Conservation (phyloP, 1,139 yeast species). For the Taphrina deformans region DNA sequence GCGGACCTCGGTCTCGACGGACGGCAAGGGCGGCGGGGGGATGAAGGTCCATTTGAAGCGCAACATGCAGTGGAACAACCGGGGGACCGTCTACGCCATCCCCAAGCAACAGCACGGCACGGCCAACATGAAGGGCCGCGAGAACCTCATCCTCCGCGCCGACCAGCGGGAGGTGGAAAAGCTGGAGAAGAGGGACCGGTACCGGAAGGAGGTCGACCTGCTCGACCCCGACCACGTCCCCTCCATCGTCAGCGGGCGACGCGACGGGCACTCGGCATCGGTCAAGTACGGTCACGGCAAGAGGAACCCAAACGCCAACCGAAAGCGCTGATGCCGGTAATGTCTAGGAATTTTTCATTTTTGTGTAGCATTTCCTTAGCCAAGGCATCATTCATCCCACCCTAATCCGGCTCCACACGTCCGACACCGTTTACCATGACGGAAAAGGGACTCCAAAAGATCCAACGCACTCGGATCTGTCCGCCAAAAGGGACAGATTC, state of each 20-base stretch:
- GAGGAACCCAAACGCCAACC: conserved; percentile 20
- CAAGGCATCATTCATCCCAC: background rate
- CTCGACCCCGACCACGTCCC: conserved; percentile 36
- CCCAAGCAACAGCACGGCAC: conserved; percentile 49
- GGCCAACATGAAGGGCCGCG: conserved; percentile 35
- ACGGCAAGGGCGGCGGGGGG: conserved; percentile 62
- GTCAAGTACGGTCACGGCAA: conserved; percentile 32
- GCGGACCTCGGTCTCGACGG: conserved; percentile 82
- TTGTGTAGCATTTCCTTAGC: background rate
- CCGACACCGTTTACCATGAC: background rate
- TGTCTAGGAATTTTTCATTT: background rate
- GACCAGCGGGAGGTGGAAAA: conserved; percentile 92
- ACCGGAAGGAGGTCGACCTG: conserved; percentile 32
- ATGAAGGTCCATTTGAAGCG: conserved; percentile 86
- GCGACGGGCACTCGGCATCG: conserved; percentile 2
- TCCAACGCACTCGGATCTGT: too few species aligned
- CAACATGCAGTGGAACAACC: conserved; percentile 89
- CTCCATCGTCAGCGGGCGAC: conserved; percentile 34
- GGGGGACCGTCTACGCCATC: conserved; percentile 78
- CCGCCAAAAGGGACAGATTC: too few species aligned
- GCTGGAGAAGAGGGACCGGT: conserved; percentile 48
- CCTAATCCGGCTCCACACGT: background rate
- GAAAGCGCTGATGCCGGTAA: conserved; percentile 17
- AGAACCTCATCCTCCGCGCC: conserved; percentile 51
- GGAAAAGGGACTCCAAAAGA: background rate